These are phyloP conservation scores for Delonix regia DNA, from an alignment of 306 rosid genomes.

Conservation along the genomic window DNA sequence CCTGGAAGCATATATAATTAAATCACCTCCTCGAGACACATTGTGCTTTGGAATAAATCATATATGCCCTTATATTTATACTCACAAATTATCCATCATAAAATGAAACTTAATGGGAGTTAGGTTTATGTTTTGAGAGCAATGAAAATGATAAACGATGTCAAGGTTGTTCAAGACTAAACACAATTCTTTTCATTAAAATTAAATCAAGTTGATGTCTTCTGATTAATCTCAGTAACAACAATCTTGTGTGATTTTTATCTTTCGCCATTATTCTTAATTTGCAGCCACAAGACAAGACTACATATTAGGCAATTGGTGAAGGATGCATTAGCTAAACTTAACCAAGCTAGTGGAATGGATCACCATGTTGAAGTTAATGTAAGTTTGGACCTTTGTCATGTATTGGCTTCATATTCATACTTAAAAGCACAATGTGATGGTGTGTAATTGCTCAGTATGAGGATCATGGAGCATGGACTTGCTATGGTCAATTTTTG, in stretches of 20 bases:
- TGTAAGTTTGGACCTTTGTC: slow-evolving; percentile 50
- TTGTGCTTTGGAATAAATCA: background rate
- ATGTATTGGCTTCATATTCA: slow-evolving; percentile 9
- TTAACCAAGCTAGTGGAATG: slow-evolving; percentile 89
- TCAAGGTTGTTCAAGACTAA: background rate
- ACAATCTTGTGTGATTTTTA: background rate
- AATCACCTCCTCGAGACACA: background rate
- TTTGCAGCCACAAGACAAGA: slow-evolving; percentile 88
- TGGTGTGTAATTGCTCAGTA: slow-evolving; percentile 7
- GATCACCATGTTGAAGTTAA: slow-evolving; percentile 76
- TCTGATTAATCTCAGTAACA: background rate
- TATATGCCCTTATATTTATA: background rate
- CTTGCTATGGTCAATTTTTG: slow-evolving; percentile 11
- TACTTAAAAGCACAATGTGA: slow-evolving; percentile 1
- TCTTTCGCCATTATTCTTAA: background rate
- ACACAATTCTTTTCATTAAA: background rate
- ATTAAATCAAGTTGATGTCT: background rate
- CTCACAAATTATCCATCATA: too few relatives aligned
- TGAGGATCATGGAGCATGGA: background rate
- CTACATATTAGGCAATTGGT: slow-evolving; percentile 91
- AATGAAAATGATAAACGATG: background rate
- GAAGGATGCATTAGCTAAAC: slow-evolving; percentile 88
- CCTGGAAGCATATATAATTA: too few relatives aligned
- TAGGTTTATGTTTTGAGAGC: background rate
- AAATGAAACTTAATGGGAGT: background rate